A percentile compares a stretch with the other conserved stretches of the same genome.
Conservation (phyloP, 805 yeast genomes). For the Saccharomycopsis fermentans region DNA sequence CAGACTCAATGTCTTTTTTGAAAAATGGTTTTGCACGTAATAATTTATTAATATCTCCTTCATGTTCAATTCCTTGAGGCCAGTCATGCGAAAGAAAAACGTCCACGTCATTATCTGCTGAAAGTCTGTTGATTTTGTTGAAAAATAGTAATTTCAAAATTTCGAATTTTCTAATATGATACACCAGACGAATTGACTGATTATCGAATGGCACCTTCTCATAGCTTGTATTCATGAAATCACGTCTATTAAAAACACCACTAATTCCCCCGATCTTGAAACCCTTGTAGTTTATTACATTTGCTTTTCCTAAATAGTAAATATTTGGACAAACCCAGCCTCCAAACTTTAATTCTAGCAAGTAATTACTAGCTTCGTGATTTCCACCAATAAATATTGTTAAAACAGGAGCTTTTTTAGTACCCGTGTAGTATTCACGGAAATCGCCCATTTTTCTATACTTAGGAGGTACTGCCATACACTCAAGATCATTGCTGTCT, state of each 20-base stretch:
- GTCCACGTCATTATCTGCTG: conserved; percentile 29
- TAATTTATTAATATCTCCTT: conserved; percentile 48
- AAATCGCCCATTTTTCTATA: conserved; percentile 74
- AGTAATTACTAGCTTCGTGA: conserved; percentile 79
- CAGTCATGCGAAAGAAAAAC: conserved; percentile 82
- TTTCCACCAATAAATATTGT: conserved; percentile 91
- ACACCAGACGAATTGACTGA: conserved; percentile 44
- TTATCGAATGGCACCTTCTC: conserved; percentile 41
- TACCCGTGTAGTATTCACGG: conserved; percentile 55
- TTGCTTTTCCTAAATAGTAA: conserved; percentile 72
- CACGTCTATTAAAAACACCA: conserved; percentile 62
- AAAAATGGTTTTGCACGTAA: conserved; percentile 58
- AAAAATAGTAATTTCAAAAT: conserved; percentile 42
- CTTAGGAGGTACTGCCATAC: conserved; percentile 72
- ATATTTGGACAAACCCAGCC: conserved; percentile 92
- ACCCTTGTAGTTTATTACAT: conserved; percentile 67
- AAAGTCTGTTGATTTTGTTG: conserved; percentile 21
- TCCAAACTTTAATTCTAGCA: conserved; percentile 66
- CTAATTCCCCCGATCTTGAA: conserved; percentile 71
- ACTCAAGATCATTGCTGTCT: conserved; percentile 47
- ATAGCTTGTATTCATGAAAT: conserved; percentile 33
- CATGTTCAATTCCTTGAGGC: conserved; percentile 70
- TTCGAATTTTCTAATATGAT: conserved; percentile 65
- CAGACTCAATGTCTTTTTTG: conserved; percentile 45
- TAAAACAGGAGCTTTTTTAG: conserved; percentile 53